phyloP scores from a whole-genome alignment of 176 grass and related monocot species.

The Lolium rigidum region DNA sequence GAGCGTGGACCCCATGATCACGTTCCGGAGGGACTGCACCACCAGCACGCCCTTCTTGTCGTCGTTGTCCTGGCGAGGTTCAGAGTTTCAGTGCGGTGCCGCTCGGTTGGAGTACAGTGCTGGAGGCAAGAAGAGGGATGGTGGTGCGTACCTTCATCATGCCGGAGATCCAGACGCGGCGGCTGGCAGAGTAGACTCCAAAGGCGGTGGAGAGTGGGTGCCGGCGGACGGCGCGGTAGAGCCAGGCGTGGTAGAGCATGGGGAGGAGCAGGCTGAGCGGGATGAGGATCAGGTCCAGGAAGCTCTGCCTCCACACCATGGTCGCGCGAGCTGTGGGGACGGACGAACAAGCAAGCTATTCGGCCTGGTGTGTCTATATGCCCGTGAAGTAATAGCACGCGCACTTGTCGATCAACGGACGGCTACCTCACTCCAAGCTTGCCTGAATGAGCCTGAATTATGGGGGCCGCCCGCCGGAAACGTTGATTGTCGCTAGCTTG shows the following conservation, averaged over 20 bases:
- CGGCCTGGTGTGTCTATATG: background rate
- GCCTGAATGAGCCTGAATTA: background rate
- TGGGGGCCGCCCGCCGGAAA: too few species aligned
- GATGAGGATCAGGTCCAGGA: constrained; percentile 72
- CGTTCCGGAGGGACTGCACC: constrained; percentile 88
- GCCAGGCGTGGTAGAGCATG: constrained; percentile 86
- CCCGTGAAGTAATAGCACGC: background rate
- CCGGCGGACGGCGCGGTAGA: constrained; percentile 64
- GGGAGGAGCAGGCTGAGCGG: constrained; percentile 66
- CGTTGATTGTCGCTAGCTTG: background rate
- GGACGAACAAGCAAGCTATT: background rate
- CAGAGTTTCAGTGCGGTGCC: background rate
- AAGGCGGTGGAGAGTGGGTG: constrained; percentile 59
- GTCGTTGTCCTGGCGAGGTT: constrained; percentile 58
- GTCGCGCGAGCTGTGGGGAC: background rate
- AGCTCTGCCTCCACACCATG: constrained; percentile 87
- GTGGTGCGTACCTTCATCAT: constrained; percentile 70
- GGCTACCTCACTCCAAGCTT: too few species aligned
- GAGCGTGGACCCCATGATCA: constrained; percentile 93
- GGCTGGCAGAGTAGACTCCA: constrained; percentile 71
- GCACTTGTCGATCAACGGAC: background rate
- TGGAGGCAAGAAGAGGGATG: background rate
- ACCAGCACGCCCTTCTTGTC: constrained; percentile 87
- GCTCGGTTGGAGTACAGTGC: too few species aligned
- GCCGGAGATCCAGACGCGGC: constrained; percentile 67